Evolutionary conservation across 2,329 filamentous ascomycete species (phyloP).

Genomic region (Ophiocordyceps australis): DNA sequence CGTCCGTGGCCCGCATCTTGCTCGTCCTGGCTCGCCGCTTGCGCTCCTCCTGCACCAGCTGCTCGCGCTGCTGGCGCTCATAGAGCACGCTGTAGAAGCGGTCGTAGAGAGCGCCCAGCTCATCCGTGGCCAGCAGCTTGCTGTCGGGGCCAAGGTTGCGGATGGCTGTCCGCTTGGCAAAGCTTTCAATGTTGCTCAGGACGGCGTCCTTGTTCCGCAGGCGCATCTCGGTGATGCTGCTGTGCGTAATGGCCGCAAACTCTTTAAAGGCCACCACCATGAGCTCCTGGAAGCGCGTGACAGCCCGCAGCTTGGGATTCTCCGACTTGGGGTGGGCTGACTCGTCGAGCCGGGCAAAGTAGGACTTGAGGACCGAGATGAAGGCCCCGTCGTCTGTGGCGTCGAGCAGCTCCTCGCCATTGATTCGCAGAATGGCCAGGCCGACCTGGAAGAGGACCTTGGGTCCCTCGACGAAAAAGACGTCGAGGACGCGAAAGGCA

Average conservation of each 20-base stretch:
- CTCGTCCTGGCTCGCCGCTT: constrained; percentile 46
- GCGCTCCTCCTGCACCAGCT: constrained; percentile 60
- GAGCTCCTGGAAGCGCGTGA: constrained; percentile 91
- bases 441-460: constrained; percentile 97
- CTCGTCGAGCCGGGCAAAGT: constrained; percentile 85
- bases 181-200: constrained; percentile 88
- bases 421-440: constrained; percentile 89
- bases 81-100: constrained; percentile 86
- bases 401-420: constrained; percentile 88
- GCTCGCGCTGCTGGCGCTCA: constrained; percentile 70
- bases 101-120: constrained; percentile 82
- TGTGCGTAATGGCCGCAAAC: constrained; percentile 88
- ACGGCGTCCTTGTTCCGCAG: constrained; percentile 89
- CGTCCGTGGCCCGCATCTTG: constrained; percentile 16
- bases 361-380: constrained; percentile 87
- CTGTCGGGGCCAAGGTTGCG: constrained; percentile 90
- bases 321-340: constrained; percentile 91
- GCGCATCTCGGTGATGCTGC: constrained; percentile 74
- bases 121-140: constrained; percentile 71
- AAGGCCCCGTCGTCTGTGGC: constrained; percentile 90
- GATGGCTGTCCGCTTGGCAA: constrained; percentile 91
- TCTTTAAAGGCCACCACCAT: constrained; percentile 99
- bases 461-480: constrained; percentile 95
- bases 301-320: constrained; percentile 82
- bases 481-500: constrained; percentile 87